These are phyloP conservation scores for Solanum boliviense DNA, from an alignment of 257 asterid species.

Conservation along the genomic window DNA sequence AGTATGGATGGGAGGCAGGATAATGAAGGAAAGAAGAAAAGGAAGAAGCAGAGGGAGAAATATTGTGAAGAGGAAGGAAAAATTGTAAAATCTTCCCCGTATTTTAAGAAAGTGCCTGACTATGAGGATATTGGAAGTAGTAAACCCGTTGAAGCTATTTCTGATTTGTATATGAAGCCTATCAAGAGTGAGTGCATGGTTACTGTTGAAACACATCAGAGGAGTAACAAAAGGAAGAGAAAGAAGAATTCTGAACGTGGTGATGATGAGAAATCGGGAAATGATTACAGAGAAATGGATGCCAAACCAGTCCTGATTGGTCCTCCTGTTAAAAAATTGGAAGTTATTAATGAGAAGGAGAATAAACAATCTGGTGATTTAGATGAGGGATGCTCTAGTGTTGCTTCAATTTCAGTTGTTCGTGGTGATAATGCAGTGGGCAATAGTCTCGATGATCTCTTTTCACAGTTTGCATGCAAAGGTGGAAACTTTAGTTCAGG, in stretches of 20 bases:
- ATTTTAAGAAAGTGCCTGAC: background rate
- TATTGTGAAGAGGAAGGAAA: background rate
- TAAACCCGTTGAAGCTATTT: background rate
- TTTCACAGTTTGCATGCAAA: constrained; percentile 11
- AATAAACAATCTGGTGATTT: background rate
- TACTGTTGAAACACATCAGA: background rate
- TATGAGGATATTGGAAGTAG: background rate
- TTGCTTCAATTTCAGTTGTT: background rate
- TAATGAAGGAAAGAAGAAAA: background rate
- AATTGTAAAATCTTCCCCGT: background rate
- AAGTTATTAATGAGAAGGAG: background rate
- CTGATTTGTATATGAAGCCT: background rate
- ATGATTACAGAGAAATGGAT: background rate
- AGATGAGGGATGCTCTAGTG: background rate
- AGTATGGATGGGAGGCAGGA: background rate
- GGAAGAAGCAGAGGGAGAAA: constrained; percentile 1
- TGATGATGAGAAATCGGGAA: background rate
- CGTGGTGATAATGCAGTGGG: background rate
- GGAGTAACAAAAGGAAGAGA: background rate
- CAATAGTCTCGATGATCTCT: constrained; percentile 1
- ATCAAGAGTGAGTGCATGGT: background rate
- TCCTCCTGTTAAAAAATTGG: background rate
- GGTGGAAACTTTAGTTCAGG: background rate
- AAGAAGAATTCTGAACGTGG: background rate
- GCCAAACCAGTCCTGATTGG: background rate